These are phyloP conservation scores for Thalassiosira mediterranea DNA, from an alignment of 352 stramenopile genomes.

Conservation along the genomic window DNA sequence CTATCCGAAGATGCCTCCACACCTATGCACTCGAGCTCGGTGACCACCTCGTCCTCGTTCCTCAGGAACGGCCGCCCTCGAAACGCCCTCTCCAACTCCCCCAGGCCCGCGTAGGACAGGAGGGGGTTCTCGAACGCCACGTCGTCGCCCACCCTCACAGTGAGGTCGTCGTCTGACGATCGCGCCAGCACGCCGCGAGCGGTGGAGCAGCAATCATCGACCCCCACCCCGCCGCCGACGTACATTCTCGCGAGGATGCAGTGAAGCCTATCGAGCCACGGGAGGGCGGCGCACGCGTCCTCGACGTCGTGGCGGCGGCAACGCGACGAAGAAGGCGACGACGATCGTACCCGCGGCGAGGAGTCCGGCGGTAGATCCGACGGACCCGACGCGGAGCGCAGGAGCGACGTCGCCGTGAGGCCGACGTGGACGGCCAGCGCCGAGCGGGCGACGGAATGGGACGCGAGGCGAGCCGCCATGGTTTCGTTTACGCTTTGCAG, in stretches of 20 bases:
- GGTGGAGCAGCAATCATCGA: no score
- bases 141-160: slow-evolving; percentile 29
- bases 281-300: slow-evolving; percentile 10
- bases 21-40: slow-evolving; percentile 37
- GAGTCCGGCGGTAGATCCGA: no score
- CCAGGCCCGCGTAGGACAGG: slow-evolving; percentile 15
- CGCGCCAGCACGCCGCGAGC: no score
- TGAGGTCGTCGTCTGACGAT: slow-evolving; percentile 10
- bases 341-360: background rate
- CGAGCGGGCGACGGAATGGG: background rate
- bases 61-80: slow-evolving; percentile 12
- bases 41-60: slow-evolving; percentile 22
- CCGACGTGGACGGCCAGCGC: background rate
- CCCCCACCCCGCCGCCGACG: slow-evolving; percentile 2
- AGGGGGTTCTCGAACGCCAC: slow-evolving; percentile 46
- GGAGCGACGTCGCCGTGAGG: background rate
- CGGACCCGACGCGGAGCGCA: slow-evolving; percentile 2
- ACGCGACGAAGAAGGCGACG: background rate
- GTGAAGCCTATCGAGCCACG: slow-evolving; percentile 50
- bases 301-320: background rate
- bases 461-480: slow-evolving; percentile 9
- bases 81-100: slow-evolving; percentile 41
- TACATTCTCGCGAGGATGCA: slow-evolving; percentile 43
- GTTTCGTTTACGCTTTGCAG: background rate
- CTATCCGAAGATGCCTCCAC: slow-evolving; percentile 51